Evolutionary conservation across 2,329 filamentous ascomycete genomes (phyloP), one percentile per base, ranked within the genome.

Genomic region (Colletotrichum theobromicola): DNA sequence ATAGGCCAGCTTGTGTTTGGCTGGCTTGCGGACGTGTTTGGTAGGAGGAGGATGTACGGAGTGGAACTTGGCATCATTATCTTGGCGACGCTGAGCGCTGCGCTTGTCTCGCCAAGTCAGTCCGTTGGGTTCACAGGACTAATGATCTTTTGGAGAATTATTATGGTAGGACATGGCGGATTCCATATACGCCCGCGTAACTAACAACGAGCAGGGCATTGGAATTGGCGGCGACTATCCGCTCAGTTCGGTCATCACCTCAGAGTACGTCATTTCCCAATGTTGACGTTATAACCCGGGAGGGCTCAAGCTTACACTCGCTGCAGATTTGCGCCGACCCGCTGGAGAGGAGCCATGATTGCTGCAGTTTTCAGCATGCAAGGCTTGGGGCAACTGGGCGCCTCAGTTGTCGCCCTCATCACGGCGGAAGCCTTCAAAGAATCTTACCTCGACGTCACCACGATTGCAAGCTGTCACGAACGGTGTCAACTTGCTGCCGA

Each of bases 221-320:
- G 94, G 93, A 34, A 94, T 95, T 65, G 94, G 94, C 77, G 94
- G 94, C 75, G 94, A 97, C 80, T 97, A 97, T 82, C 95, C 95
- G 3, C 87, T 97, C 8, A 94, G 91, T 60, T 93, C 93, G 0
- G 93, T 97, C 67, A 96, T 96, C 77, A 96, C 94, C 7, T 93
- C 94, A 13, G 94, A 97, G 88, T 87, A 79, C 79, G 84, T 82
- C 35, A 18, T 24, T 12, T 9, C 21, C 35, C 16, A 15, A 8
- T 13, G 10, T 32, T 26, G 2, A 13, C n/a, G 13, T 18, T 28
- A 13, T 5, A 21, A n/a, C 18, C 57, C 10, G 26, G 53, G 4
- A 57, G 28, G 13, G 7, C 21, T 61, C 7, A 5, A 7, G 9
- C 21, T 57, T 64, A 28, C 67, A 18, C 12, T 70, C 12, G n/a